phyloP scores from a whole-genome alignment of 441 rosid species.

The Aquilaria agallochum region DNA sequence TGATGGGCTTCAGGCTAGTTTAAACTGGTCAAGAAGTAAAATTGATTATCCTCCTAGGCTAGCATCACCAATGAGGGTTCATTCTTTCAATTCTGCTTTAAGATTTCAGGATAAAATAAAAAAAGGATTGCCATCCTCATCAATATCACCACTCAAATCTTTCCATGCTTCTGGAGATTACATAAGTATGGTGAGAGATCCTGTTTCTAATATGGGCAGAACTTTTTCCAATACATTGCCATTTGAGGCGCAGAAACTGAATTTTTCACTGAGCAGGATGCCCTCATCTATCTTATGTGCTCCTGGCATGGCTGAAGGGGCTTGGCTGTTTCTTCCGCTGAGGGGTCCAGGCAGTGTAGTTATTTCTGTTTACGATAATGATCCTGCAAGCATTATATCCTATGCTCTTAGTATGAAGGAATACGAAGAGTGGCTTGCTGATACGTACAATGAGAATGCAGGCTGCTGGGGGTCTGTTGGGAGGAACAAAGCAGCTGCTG shows the following conservation, averaged over 20 bases:
- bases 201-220: slow-evolving; percentile 54
- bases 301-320: slow-evolving; percentile 67
- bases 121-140: slow-evolving; percentile 64
- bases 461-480: slow-evolving; percentile 35
- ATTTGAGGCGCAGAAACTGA: slow-evolving; percentile 65
- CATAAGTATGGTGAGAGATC: slow-evolving; percentile 78
- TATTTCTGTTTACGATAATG: slow-evolving; percentile 78
- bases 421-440: slow-evolving; percentile 65
- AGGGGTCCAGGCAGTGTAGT: slow-evolving; percentile 42
- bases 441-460: slow-evolving; percentile 35
- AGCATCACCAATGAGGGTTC: slow-evolving; percentile 58
- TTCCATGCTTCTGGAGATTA: slow-evolving; percentile 94
- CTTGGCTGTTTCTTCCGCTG: slow-evolving; percentile 63
- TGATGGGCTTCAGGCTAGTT: slow-evolving; percentile 32
- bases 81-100: slow-evolving; percentile 88
- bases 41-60: slow-evolving; percentile 39
- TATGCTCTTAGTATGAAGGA: slow-evolving; percentile 83
- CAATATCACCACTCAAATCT: slow-evolving; percentile 52
- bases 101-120: slow-evolving; percentile 55
- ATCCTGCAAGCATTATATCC: slow-evolving; percentile 83
- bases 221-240: slow-evolving; percentile 62
- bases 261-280: slow-evolving; percentile 42
- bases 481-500: slow-evolving; percentile 34
- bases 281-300: slow-evolving; percentile 57
- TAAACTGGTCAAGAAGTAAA: slow-evolving; percentile 20